Percentiles rank a stretch among this genome's conserved stretches.
Conservation (phyloP, 2,329 filamentous ascomycete genomes). For the Orbilia brochopaga region DNA sequence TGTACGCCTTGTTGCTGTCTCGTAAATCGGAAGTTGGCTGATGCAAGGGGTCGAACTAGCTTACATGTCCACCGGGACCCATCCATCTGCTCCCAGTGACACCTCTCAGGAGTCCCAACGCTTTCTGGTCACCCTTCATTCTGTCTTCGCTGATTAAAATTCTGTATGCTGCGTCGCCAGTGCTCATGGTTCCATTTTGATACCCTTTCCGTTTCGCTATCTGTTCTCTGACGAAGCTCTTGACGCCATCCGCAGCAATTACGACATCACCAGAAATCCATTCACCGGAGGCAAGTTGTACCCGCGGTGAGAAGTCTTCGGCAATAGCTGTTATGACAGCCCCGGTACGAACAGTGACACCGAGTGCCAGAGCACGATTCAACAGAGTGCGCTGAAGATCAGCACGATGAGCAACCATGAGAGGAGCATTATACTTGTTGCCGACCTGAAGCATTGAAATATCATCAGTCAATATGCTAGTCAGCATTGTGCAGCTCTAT, state of each 20-base stretch:
- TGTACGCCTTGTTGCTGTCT: background rate
- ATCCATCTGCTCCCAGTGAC: conserved; percentile 47
- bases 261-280: conserved; percentile 60
- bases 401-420: conserved; percentile 63
- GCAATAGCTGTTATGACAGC: conserved; percentile 7
- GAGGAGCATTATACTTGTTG: conserved; percentile 57
- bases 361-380: conserved; percentile 58
- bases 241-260: conserved; percentile 63
- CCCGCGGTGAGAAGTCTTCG: conserved; percentile 28
- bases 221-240: conserved; percentile 60
- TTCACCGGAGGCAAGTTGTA: conserved; percentile 53
- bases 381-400: conserved; percentile 61
- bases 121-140: conserved; percentile 60
- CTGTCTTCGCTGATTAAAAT: conserved; percentile 62
- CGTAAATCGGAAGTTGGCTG: background rate
- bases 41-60: background rate
- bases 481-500: conserved; percentile 52
- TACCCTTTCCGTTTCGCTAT: conserved; percentile 59
- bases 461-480: conserved; percentile 43
- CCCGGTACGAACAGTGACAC: conserved; percentile 56
- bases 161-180: conserved; percentile 66
- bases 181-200: conserved; percentile 61
- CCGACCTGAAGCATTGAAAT: conserved; percentile 19
- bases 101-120: conserved; percentile 64
- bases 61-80: conserved; percentile 48